Percentiles rank a stretch among this genome's conserved stretches.
These are phyloP conservation scores for Eucalyptus shirleyi DNA, from an alignment of 345 rosid species.

Conservation along the genomic window DNA sequence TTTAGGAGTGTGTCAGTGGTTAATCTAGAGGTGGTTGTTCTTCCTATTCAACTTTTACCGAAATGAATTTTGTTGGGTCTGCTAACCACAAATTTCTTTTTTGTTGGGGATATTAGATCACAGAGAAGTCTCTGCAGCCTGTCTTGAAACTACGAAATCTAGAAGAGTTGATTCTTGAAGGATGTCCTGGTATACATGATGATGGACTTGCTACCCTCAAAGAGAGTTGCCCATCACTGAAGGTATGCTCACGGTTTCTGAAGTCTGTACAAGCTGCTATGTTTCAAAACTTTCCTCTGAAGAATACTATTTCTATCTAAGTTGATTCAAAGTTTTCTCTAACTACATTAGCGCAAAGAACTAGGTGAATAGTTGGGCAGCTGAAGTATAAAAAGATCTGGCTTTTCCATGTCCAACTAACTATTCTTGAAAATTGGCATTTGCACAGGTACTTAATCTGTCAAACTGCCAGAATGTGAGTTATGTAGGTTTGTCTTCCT, in stretches of 20 bases:
- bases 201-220: constrained; percentile 29
- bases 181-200: constrained; percentile 54
- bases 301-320: neutral
- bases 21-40: neutral
- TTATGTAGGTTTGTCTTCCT: constrained; percentile 48
- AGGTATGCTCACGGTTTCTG: constrained; percentile 17
- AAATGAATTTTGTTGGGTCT: neutral
- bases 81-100: neutral
- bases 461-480: constrained; percentile 53
- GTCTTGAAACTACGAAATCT: constrained; percentile 37
- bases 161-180: constrained; percentile 54
- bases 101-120: constrained; percentile 25
- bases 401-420: neutral
- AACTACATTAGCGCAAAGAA: neutral
- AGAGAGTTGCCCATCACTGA: constrained; percentile 45
- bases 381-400: neutral
- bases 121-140: constrained; percentile 34
- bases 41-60: neutral
- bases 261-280: neutral
- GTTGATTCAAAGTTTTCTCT: neutral
- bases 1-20: neutral
- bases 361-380: neutral
- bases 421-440: neutral
- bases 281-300: neutral
- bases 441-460: constrained; percentile 32